Conservation (phyloP, 1,139 yeast genomes). For the Pneumocystis wakefieldiae region DNA sequence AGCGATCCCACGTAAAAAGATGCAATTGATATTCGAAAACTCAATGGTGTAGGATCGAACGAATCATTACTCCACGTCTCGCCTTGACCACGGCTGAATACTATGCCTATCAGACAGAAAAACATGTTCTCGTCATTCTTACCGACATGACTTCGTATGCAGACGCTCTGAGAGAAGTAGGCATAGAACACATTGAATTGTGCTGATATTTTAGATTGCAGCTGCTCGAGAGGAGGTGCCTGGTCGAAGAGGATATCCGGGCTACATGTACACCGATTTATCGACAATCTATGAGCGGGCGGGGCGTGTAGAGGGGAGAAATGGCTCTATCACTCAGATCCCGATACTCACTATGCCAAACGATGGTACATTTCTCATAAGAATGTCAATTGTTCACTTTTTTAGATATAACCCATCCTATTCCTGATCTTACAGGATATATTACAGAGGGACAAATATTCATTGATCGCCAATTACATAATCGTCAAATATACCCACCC, state of each 20-base stretch:
- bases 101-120: conserved; percentile 95
- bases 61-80: conserved; percentile 96
- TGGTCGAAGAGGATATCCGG: conserved; percentile 99
- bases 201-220: conserved; percentile 37
- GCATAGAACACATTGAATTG: neutral
- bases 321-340: conserved; percentile 96
- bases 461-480: conserved; percentile 87
- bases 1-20: conserved; percentile 70
- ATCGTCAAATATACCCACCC: conserved; percentile 97
- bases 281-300: conserved; percentile 98
- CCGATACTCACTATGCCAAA: conserved; percentile 99
- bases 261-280: conserved; percentile 99
- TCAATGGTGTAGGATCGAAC: conserved; percentile 43
- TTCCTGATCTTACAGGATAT: conserved; percentile 98
- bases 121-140: conserved; percentile 92
- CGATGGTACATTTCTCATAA: conserved; percentile 31
- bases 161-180: conserved; percentile 83
- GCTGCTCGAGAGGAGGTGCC: conserved; percentile 99
- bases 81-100: conserved; percentile 99
- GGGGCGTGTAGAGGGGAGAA: conserved; percentile 98
- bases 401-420: conserved; percentile 89
- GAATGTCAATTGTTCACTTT: neutral
- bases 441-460: conserved; percentile 98
- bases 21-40: neutral
- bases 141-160: conserved; percentile 99